Evolutionary conservation across 345 rosid genomes (phyloP).

Genomic region (Iberis pinnata): DNA sequence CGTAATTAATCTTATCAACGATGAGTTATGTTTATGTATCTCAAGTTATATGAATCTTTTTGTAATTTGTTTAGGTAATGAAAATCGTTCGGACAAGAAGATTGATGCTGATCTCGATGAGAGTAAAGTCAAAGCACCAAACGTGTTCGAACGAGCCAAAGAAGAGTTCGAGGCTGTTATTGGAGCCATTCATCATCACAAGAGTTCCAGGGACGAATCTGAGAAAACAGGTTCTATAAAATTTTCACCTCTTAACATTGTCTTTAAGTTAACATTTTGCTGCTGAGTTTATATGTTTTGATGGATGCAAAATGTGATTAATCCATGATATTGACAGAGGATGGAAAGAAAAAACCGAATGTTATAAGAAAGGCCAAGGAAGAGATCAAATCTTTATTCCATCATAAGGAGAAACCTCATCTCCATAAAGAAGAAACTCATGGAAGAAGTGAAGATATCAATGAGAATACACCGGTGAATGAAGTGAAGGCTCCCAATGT

Average conservation of each 20-base stretch:
- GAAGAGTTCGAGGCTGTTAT: constrained; percentile 61
- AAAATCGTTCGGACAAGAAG: constrained; percentile 27
- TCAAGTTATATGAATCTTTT: not conserved
- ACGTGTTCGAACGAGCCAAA: constrained; percentile 51
- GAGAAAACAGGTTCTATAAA: constrained; percentile 33
- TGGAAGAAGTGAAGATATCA: constrained; percentile 39
- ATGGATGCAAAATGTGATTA: not conserved
- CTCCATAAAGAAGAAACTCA: constrained; percentile 31
- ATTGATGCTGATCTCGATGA: constrained; percentile 37
- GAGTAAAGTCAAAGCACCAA: constrained; percentile 49
- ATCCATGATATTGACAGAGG: constrained; percentile 13
- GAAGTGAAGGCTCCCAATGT: constrained; percentile 55
- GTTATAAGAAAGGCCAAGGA: constrained; percentile 40
- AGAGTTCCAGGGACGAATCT: constrained; percentile 42
- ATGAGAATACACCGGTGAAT: constrained; percentile 35
- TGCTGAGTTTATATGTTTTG: too few species aligned
- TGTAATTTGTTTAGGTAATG: constrained; percentile 16
- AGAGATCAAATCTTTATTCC: constrained; percentile 37
- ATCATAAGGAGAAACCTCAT: constrained; percentile 22
- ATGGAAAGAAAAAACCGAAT: constrained; percentile 29
- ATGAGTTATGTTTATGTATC: too few species aligned
- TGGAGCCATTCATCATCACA: constrained; percentile 36
- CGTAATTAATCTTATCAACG: not conserved
- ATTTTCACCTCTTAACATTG: not conserved
- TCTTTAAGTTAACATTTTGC: not conserved